Conservation (phyloP, 2,329 filamentous ascomycete species). For the Penicillium sp. region DNA sequence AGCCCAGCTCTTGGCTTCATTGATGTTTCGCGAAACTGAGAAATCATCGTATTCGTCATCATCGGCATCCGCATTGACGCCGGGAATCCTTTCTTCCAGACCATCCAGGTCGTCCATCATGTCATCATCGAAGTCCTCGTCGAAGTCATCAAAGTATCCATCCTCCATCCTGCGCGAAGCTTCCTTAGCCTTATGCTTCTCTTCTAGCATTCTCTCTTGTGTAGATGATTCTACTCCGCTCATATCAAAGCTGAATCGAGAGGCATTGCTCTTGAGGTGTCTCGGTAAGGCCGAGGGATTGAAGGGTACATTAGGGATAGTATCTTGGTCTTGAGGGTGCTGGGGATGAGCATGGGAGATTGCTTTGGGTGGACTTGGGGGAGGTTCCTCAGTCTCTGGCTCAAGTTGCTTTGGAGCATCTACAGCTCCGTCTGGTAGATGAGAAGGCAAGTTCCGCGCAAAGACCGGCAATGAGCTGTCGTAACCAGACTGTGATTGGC, state of each 20-base stretch:
- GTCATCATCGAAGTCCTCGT: slow-evolving; percentile 48
- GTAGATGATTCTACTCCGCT: slow-evolving; percentile 56
- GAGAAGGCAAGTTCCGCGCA: slow-evolving; percentile 44
- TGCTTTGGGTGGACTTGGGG: slow-evolving; percentile 7
- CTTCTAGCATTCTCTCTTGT: slow-evolving; percentile 63
- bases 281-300: slow-evolving; percentile 42
- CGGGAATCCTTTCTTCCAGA: slow-evolving; percentile 50
- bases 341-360: slow-evolving; percentile 14
- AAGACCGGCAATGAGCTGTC: slow-evolving; percentile 45
- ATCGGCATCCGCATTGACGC: slow-evolving; percentile 49
- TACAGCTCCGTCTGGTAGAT: slow-evolving; percentile 29
- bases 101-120: slow-evolving; percentile 45
- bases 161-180: slow-evolving; percentile 41
- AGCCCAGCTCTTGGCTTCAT: slow-evolving; percentile 34
- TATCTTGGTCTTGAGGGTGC: slow-evolving; percentile 30
- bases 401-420: slow-evolving; percentile 10
- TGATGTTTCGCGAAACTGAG: slow-evolving; percentile 25
- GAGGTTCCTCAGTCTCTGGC: slow-evolving; percentile 6
- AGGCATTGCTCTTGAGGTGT: slow-evolving; percentile 58
- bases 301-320: slow-evolving; percentile 32
- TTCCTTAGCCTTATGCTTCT: slow-evolving; percentile 59
- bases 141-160: slow-evolving; percentile 42
- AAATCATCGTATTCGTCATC: slow-evolving; percentile 38
- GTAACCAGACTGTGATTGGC: slow-evolving; percentile 27
- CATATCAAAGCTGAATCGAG: slow-evolving; percentile 66